phyloP scores from a whole-genome alignment of 1,139 yeast genomes.

The Debaryomyces subglobosus region DNA sequence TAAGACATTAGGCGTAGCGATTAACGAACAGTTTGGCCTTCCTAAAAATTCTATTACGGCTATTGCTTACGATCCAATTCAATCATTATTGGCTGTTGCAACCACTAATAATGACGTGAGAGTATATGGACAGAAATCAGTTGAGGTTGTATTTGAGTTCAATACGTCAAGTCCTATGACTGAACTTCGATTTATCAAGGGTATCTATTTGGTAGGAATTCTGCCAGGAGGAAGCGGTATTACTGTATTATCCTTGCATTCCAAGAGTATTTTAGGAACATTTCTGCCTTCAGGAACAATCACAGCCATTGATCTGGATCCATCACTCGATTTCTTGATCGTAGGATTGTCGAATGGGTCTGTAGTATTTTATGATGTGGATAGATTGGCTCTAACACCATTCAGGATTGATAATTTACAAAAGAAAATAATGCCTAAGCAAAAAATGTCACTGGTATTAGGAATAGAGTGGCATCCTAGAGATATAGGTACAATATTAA shows the following conservation, averaged over 20 bases:
- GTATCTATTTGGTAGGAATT: constrained; percentile 74
- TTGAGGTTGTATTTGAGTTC: constrained; percentile 67
- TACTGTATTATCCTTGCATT: constrained; percentile 68
- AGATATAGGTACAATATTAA: constrained; percentile 76
- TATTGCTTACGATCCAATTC: constrained; percentile 85
- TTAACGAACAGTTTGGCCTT: constrained; percentile 42
- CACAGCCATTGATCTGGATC: constrained; percentile 75
- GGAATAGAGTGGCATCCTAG: constrained; percentile 83
- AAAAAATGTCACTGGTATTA: constrained; percentile 60
- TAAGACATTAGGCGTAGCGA: constrained; percentile 38
- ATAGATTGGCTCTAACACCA: constrained; percentile 69
- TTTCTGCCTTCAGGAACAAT: constrained; percentile 65
- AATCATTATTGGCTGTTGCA: constrained; percentile 80
- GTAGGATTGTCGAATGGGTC: constrained; percentile 82
- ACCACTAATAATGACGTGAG: constrained; percentile 72
- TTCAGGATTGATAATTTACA: constrained; percentile 75
- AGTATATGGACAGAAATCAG: constrained; percentile 83
- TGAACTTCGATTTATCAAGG: constrained; percentile 69
- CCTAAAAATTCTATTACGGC: constrained; percentile 53
- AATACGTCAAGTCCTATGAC: constrained; percentile 55
- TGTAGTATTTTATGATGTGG: constrained; percentile 78
- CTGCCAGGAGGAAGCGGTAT: constrained; percentile 53
- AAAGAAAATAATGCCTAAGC: constrained; percentile 52
- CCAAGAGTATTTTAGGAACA: constrained; percentile 59
- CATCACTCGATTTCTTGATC: constrained; percentile 84